phyloP scores from a whole-genome alignment of 2,329 filamentous ascomycete genomes.

The Sordariomycetes sp. region DNA sequence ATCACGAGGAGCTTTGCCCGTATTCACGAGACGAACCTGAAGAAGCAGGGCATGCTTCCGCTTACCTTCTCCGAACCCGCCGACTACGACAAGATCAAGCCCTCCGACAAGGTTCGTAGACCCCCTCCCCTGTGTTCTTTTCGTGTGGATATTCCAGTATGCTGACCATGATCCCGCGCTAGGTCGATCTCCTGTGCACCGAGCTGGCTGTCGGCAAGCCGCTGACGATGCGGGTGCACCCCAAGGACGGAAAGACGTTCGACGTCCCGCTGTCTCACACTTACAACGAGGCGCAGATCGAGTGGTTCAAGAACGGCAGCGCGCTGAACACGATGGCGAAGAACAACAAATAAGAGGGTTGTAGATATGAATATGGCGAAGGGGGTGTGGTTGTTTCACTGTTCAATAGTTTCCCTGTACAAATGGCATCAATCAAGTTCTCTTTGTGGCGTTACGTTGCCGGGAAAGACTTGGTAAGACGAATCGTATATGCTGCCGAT shows the following conservation, averaged over 20 bases:
- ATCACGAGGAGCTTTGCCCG: slow-evolving; percentile 92
- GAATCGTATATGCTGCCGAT: no score
- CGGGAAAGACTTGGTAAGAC: no score
- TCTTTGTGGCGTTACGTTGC: background rate
- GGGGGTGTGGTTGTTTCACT: background rate
- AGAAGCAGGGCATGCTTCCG: slow-evolving; percentile 99
- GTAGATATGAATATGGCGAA: background rate
- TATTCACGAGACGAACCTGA: slow-evolving; percentile 99
- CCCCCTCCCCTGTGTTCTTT: background rate
- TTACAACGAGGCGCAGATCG: slow-evolving; percentile 95
- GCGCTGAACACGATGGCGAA: slow-evolving; percentile 99
- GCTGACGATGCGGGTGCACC: slow-evolving; percentile 83
- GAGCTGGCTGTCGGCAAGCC: slow-evolving; percentile 89
- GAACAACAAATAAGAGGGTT: slow-evolving; percentile 17
- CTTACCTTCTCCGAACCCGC: slow-evolving; percentile 89
- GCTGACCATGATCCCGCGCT: slow-evolving; percentile 8
- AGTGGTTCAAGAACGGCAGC: slow-evolving; percentile 98
- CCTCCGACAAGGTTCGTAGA: slow-evolving; percentile 63
- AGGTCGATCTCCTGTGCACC: slow-evolving; percentile 77
- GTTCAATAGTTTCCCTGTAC: slow-evolving; percentile 4
- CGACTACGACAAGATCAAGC: slow-evolving; percentile 95
- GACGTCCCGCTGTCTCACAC: slow-evolving; percentile 84
- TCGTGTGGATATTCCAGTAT: slow-evolving; percentile 6
- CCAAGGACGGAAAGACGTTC: slow-evolving; percentile 68
- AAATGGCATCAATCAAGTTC: slow-evolving; percentile 1